phyloP scores from a whole-genome alignment of 2,329 filamentous ascomycete species.

The Colletotrichum zoysiae region DNA sequence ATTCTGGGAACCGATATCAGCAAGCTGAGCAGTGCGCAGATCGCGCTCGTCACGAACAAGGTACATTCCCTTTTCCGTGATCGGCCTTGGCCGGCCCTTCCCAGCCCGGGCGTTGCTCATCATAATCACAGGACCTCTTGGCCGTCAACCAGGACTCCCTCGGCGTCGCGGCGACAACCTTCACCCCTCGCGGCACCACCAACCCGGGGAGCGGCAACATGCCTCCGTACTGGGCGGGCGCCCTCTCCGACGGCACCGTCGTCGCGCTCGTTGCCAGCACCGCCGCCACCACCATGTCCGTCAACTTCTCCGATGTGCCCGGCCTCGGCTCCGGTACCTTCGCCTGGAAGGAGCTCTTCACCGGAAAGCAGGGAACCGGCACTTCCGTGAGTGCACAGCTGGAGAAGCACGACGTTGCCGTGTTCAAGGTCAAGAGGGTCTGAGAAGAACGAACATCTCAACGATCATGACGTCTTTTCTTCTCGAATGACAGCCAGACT shows the following conservation, averaged over 20 bases:
- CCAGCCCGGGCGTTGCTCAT: neutral
- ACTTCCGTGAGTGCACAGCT: neutral
- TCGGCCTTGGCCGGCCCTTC: neutral
- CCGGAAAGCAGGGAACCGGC: neutral
- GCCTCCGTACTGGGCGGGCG: neutral
- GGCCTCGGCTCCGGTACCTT: neutral
- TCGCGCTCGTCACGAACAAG: neutral
- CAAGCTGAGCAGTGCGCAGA: slow-evolving; percentile 25
- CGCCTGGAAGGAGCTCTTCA: neutral
- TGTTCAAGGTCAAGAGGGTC: neutral
- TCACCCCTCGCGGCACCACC: neutral
- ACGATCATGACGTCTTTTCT: neutral
- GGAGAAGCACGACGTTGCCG: neutral
- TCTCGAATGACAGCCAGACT: neutral
- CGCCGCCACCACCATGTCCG: neutral
- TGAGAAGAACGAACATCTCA: neutral
- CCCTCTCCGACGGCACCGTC: neutral
- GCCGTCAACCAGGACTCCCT: slow-evolving; percentile 2
- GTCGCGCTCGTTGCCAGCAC: neutral
- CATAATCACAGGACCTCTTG: neutral
- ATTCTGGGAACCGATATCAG: slow-evolving; percentile 56
- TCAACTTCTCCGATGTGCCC: neutral
- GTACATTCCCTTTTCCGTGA: neutral
- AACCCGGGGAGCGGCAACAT: neutral
- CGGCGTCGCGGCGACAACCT: neutral